These are phyloP conservation scores for Drechslerella coelobrocha DNA, from an alignment of 2,329 filamentous ascomycete species.

Conservation along the genomic window DNA sequence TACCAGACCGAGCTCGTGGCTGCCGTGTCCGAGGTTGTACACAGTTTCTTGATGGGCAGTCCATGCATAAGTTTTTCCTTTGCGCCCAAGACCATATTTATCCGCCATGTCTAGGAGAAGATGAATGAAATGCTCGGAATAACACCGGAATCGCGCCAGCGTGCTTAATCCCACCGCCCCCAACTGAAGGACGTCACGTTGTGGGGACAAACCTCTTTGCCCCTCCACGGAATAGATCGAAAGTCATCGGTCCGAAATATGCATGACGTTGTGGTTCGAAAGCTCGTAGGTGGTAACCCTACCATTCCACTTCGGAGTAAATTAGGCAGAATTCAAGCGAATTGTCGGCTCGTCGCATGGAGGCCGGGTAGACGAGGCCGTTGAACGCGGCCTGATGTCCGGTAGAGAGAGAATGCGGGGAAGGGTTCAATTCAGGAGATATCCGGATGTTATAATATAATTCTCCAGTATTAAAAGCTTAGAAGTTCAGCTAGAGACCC, in stretches of 20 bases:
- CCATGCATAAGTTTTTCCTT: too few species aligned
- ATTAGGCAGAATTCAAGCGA: conserved; percentile 50
- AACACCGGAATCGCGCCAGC: conserved; percentile 22
- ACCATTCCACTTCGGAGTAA: too few species aligned
- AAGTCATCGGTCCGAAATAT: too few species aligned
- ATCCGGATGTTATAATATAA: background rate
- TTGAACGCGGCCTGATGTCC: background rate
- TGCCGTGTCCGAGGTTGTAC: conserved; percentile 11
- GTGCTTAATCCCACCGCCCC: background rate
- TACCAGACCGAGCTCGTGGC: too few species aligned
- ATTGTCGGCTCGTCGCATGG: background rate
- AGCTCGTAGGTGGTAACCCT: too few species aligned
- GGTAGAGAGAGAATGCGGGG: too few species aligned
- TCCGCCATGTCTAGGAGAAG: conserved; percentile 22
- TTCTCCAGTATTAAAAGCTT: too few species aligned
- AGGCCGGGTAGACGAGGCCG: conserved; percentile 33
- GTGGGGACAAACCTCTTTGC: too few species aligned
- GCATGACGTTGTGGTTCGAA: too few species aligned
- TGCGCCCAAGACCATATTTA: conserved; percentile 21
- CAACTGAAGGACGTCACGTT: background rate
- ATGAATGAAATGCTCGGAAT: conserved; percentile 33
- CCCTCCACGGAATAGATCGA: too few species aligned
- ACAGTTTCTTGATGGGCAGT: background rate
- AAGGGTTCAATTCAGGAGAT: too few species aligned
- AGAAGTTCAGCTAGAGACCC: too few species aligned